Evolutionary conservation across 306 rosid genomes (phyloP), one percentile per base, ranked within the genome.

Genomic region (Gastrolobium bilobum): DNA sequence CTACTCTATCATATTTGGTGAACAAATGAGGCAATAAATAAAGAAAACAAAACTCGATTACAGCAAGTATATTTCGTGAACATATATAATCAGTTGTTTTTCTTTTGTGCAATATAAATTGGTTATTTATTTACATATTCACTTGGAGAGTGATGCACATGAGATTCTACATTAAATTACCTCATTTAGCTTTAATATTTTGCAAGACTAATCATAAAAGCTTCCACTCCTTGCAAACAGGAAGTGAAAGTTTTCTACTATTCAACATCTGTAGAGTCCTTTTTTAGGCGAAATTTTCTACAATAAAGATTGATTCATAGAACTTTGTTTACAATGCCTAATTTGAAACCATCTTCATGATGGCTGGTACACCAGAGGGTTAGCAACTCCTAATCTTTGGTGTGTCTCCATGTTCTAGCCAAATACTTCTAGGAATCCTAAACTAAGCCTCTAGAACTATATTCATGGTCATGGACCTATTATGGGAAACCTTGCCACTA

Each of bases 371-470:
- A 0, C 1, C 70, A 39, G 26, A 50, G 64, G 59, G 79, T 72
- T 73, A 78, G 81, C 61, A 84, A 11, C 63, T 74, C 59, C 69
- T 73, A 54, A 82, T 75, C 84, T 83, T 69, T 52, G 57, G 77
- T 61, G 72, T 77, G 67, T 63, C 77, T 80, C 84, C 79, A 64
- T 59, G 39, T 68, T 65, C 75, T 60, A 70, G 64, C 76, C 77
- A 76, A 80, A 74, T 33, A 34, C 62, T 61, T 51, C 76, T 33
- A 83, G 73, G 71, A 80, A 83, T 53, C 79, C 76, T 79, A 79
- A 78, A 71, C 73, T 75, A 78, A 58, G 77, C 77, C 68, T 70
- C 85, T 82, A 82, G 62, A 61, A 65, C 84, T 84, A 79, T 56
- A 74, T 77, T 64, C 78, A 76, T 80, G 46, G 77, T 64, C 78